Percentiles rank a stretch among this genome's conserved stretches.
phyloP scores from a whole-genome alignment of 495 filamentous ascomycete genomes.

The Penicillium canariense region DNA sequence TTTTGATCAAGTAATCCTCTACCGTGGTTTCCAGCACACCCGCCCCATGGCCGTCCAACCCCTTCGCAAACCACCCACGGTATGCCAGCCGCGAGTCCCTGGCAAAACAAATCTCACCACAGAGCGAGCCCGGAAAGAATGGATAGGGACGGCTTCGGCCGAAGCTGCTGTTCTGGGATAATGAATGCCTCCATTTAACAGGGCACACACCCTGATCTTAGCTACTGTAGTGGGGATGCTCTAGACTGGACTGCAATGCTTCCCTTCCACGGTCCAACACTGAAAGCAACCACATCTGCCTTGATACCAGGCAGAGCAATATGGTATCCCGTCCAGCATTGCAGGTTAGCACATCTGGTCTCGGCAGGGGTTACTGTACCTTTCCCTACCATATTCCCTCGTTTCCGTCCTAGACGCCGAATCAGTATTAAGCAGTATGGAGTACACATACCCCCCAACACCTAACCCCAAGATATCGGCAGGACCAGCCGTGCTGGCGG shows the following conservation, averaged over 20 bases:
- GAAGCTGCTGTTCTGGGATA: background rate
- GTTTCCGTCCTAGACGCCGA: background rate
- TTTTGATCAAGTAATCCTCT: too few species aligned
- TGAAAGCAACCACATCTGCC: background rate
- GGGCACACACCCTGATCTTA: background rate
- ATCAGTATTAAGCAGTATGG: background rate
- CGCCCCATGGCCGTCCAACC: background rate
- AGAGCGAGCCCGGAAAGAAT: background rate
- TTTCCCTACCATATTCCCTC: too few species aligned
- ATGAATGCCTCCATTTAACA: background rate
- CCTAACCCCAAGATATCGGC: background rate
- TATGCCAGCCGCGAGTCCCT: background rate
- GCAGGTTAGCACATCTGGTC: too few species aligned
- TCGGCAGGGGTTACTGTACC: too few species aligned
- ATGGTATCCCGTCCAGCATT: too few species aligned
- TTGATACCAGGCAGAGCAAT: background rate
- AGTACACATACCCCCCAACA: background rate
- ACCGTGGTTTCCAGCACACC: too few species aligned
- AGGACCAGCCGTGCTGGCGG: background rate
- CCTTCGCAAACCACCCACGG: background rate
- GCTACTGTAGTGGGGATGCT: background rate
- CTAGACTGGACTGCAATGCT: background rate
- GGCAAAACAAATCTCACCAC: background rate
- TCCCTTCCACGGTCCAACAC: background rate
- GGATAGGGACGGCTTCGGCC: background rate